Evolutionary conservation across 345 rosid species (phyloP).

Genomic region (Populus euphratica): DNA sequence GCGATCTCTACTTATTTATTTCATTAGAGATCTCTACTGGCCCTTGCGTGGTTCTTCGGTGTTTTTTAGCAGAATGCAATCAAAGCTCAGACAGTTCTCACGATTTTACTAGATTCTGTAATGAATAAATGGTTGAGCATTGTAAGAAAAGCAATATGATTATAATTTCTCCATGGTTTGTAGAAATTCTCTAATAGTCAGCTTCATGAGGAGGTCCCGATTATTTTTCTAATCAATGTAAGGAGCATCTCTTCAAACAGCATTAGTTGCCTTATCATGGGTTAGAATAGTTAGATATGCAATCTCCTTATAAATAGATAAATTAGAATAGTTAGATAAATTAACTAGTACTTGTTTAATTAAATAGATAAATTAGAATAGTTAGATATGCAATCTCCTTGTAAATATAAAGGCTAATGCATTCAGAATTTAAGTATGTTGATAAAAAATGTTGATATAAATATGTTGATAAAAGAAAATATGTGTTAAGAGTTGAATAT

Average conservation of each 20-base stretch:
- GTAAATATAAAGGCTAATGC: too few relatives aligned
- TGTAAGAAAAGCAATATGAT: not conserved
- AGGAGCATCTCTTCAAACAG: not conserved
- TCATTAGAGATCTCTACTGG: not conserved
- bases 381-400: too few relatives aligned
- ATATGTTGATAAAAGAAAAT: too few relatives aligned
- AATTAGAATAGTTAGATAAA: too few relatives aligned
- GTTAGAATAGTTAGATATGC: not conserved
- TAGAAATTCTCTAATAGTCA: not conserved
- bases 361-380: too few relatives aligned
- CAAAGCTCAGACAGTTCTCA: not conserved
- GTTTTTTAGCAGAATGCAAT: not conserved
- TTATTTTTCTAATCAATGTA: not conserved
- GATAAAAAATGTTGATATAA: too few relatives aligned
- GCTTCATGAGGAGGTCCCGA: not conserved
- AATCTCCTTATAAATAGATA: too few relatives aligned
- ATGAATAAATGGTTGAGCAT: not conserved
- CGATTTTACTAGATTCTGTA: not conserved
- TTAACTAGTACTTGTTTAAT: too few relatives aligned
- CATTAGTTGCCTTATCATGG: not conserved
- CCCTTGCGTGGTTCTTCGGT: not conserved
- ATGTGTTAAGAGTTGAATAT: too few relatives aligned
- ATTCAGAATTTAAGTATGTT: too few relatives aligned
- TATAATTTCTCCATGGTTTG: not conserved
- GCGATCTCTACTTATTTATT: not conserved